Evolutionary conservation across 495 filamentous ascomycete species (phyloP).

Genomic region (Daldinia vernicosa): DNA sequence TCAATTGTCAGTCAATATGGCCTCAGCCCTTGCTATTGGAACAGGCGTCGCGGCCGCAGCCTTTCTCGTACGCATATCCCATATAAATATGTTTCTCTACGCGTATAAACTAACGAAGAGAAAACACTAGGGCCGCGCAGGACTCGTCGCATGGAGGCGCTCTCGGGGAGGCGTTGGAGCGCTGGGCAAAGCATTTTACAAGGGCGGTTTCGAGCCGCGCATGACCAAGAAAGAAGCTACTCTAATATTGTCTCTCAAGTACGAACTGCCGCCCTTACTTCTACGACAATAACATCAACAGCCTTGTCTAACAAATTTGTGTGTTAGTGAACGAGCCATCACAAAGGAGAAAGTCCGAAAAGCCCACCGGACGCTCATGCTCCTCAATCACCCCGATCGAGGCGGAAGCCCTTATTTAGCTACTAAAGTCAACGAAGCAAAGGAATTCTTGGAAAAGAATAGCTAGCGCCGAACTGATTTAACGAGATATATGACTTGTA

Average conservation of each 20-base stretch:
- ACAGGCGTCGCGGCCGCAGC: constrained; percentile 78
- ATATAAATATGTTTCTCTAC: not conserved
- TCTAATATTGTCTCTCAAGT: constrained; percentile 91
- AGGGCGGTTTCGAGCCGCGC: constrained; percentile 92
- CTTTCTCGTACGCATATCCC: constrained; percentile 69
- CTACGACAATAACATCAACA: not conserved
- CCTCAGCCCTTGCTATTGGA: constrained; percentile 77
- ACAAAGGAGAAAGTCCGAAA: constrained; percentile 94
- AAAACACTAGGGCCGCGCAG: constrained; percentile 78
- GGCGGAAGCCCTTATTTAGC: constrained; percentile 96
- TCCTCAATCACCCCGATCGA: constrained; percentile 96
- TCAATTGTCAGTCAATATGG: constrained; percentile 64
- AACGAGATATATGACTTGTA: not conserved
- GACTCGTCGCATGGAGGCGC: constrained; percentile 84
- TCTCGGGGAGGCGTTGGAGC: constrained; percentile 78
- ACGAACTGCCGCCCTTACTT: constrained; percentile 47
- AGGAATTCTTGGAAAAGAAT: constrained; percentile 91
- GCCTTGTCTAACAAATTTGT: constrained; percentile 13
- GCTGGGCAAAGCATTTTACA: constrained; percentile 93
- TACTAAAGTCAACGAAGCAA: constrained; percentile 97
- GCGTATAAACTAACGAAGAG: not conserved
- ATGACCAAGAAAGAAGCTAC: constrained; percentile 93
- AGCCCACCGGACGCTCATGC: constrained; percentile 95
- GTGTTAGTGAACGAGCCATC: constrained; percentile 76
- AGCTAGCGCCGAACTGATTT: constrained; percentile 20